Base-by-base conservation (phyloP, 805 yeast genomes). In the Nakazawaea wickerhamii region DNA sequence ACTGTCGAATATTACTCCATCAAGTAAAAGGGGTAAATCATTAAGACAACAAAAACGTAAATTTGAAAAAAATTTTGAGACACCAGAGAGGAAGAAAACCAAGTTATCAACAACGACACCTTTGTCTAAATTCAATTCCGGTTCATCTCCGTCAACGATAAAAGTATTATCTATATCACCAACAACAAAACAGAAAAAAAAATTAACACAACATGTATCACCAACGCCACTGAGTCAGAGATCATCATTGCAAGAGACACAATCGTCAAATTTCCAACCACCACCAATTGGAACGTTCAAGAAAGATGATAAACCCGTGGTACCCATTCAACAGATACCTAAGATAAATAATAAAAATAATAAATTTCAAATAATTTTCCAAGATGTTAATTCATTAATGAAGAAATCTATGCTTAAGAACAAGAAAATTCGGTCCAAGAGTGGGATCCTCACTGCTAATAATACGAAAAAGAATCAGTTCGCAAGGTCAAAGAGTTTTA, bases 251-350 rank as follows among this genome's bases (percentile, higher is more conserved):
- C 13, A 15, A 27, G n/a, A 17, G 19, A n/a, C 25, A 1, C 25
- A 26, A 25, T 13, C 15, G 17, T 38, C 41, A 18, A 32, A n/a
- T 18, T 20, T 43, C 17, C 30, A 19, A 27, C 46, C 42, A 20
- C 46, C 46, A 27, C 46, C 46, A 27, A 43, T 43, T 15, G 46
- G 46, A 17, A 43, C 41, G 10, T 43, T 43, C 30, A 43, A 43
- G 22, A 43, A 43, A 19, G 46, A 43, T 14, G 46, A 43, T 14
- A 43, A 43, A 38, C 40, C 26, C 19, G 11, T 22, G 18, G 17
- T 22, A 30, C 32, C 32, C 30, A 27, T 28, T 28, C 14, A n/a
- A n/a, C n/a, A 35, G 19, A 35, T 14, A 10, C 5, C 28, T 4
- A 23, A 15, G n/a, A 25, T 11, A n/a, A 36, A 36, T 32, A 32